phyloP scores from a whole-genome alignment of 108 stramenopile genomes.

The Stephanodiscus minutulus region DNA sequence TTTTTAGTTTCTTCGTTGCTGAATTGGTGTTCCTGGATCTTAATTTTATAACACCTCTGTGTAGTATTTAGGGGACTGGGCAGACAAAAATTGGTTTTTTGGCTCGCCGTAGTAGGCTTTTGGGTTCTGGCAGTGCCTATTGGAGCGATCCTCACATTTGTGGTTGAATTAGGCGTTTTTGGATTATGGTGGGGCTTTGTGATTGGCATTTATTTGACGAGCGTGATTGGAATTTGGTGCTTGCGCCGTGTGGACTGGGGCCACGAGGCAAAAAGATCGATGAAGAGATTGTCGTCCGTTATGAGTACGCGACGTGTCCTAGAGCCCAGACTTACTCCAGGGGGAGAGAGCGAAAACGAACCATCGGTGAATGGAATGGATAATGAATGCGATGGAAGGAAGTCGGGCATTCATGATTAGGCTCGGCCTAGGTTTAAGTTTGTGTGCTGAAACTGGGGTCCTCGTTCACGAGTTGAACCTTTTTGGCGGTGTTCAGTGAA shows the following conservation, averaged over 20 bases:
- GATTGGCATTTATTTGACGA: slow-evolving; percentile 20
- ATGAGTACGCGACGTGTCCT: neutral
- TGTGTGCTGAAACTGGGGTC: too few species aligned
- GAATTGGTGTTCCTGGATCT: too few species aligned
- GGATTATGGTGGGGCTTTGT: slow-evolving; percentile 26
- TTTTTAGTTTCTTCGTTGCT: too few species aligned
- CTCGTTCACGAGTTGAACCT: too few species aligned
- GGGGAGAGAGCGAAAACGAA: too few species aligned
- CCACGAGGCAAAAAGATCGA: neutral
- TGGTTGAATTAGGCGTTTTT: slow-evolving; percentile 25
- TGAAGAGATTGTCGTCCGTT: slow-evolving; percentile 7
- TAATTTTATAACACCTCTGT: neutral
- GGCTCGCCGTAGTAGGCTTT: slow-evolving; percentile 41
- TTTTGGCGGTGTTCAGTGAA: too few species aligned
- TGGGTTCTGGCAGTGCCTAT: slow-evolving; percentile 39
- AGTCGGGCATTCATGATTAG: too few species aligned
- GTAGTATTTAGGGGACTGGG: slow-evolving; percentile 26
- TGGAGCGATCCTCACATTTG: slow-evolving; percentile 41
- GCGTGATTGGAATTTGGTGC: slow-evolving; percentile 18
- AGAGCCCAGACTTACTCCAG: too few species aligned
- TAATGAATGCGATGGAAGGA: too few species aligned
- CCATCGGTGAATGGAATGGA: too few species aligned
- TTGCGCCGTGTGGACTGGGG: slow-evolving; percentile 25
- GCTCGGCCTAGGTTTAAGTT: too few species aligned
- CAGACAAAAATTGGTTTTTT: slow-evolving; percentile 33